These are phyloP conservation scores for Sequoia sempervirens DNA, from an alignment of 75 land plant species.

Conservation along the genomic window DNA sequence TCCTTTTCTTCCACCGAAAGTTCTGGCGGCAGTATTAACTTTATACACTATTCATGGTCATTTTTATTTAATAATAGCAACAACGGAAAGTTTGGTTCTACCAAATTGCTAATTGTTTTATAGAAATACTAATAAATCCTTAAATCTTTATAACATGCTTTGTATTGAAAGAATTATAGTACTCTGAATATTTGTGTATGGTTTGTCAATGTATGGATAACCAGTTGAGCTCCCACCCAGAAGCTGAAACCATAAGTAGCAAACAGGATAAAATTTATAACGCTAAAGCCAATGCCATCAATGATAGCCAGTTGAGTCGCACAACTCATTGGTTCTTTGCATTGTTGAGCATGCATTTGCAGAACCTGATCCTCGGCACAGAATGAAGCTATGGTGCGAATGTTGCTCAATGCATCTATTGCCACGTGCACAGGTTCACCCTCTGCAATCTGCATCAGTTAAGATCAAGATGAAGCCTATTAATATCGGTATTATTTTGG, in stretches of 20 bases:
- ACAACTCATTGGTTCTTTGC: conserved; percentile 13
- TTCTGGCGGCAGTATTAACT: too few relatives aligned
- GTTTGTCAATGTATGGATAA: conserved; percentile 14
- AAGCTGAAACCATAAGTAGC: conserved; percentile 31
- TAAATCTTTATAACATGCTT: not conserved
- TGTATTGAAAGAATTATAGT: not conserved
- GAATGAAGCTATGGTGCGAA: too few relatives aligned
- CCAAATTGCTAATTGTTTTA: too few relatives aligned
- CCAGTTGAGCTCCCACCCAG: conserved; percentile 31
- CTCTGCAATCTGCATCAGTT: not conserved
- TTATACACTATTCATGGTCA: too few relatives aligned
- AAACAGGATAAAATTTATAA: conserved; percentile 34
- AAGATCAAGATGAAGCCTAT: not conserved
- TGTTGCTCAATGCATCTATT: conserved; percentile 31
- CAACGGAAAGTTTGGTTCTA: too few relatives aligned
- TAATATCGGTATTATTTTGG: not conserved
- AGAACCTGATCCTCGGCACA: too few relatives aligned
- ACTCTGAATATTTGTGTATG: conserved; percentile 27
- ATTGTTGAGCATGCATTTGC: too few relatives aligned
- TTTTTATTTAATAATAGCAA: too few relatives aligned
- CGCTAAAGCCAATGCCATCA: conserved; percentile 23
- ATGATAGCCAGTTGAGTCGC: conserved; percentile 26
- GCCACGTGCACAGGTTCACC: conserved; percentile 18
- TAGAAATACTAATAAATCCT: too few relatives aligned
- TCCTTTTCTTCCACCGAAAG: too few relatives aligned